A percentile compares a stretch with the other conserved stretches of the same genome.
Conservation (phyloP, 129 eudicot species). For the Centella asiatica region DNA sequence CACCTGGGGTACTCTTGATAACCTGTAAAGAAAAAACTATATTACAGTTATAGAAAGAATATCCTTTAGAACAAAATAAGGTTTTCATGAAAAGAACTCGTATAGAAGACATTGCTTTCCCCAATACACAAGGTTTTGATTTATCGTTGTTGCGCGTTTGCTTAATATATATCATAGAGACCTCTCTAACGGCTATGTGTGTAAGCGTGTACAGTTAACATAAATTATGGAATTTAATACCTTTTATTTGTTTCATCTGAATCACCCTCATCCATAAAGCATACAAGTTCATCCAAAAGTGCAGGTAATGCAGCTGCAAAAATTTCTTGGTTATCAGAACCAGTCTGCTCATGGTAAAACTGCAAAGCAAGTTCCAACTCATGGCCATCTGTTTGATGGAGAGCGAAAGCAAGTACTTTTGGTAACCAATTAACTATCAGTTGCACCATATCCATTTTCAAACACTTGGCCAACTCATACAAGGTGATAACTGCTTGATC, state of each 20-base stretch:
- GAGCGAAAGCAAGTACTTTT: slow-evolving; percentile 91
- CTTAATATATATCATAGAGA: too few relatives aligned
- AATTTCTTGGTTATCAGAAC: slow-evolving; percentile 57
- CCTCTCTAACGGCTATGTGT: background rate
- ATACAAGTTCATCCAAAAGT: slow-evolving; percentile 80
- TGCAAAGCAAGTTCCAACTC: slow-evolving; percentile 59
- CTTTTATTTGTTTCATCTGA: slow-evolving; percentile 56
- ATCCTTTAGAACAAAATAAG: slow-evolving; percentile 7
- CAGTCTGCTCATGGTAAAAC: slow-evolving; percentile 71
- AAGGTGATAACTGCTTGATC: slow-evolving; percentile 50
- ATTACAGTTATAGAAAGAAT: slow-evolving; percentile 1
- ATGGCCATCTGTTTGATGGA: slow-evolving; percentile 62
- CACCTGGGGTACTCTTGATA: slow-evolving; percentile 73
- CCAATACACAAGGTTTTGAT: background rate
- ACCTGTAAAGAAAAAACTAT: slow-evolving; percentile 37
- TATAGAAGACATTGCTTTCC: background rate
- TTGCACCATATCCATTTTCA: slow-evolving; percentile 73
- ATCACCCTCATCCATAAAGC: slow-evolving; percentile 73
- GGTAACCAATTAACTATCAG: slow-evolving; percentile 67
- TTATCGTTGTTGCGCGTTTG: too few relatives aligned
- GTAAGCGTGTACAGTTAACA: background rate
- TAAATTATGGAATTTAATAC: slow-evolving; percentile 27
- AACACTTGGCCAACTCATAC: slow-evolving; percentile 50
- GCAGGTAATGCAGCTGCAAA: slow-evolving; percentile 89
- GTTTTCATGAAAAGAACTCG: background rate